Base-by-base conservation (phyloP, 495 filamentous ascomycete genomes). In the Xylaria scruposa region DNA sequence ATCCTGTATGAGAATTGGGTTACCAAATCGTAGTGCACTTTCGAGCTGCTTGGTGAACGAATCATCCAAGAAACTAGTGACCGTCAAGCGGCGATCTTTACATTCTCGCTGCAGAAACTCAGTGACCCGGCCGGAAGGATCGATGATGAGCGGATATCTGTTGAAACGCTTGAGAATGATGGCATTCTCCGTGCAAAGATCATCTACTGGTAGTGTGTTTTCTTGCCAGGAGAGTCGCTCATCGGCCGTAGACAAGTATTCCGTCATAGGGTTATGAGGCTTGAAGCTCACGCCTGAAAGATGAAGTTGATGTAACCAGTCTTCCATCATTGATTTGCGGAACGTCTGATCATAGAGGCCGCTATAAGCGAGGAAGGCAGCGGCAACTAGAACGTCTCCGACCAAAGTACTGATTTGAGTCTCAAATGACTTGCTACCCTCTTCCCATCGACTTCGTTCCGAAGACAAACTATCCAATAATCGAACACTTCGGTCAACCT, bases 281-380 rank as follows among this genome's bases (percentile, higher is more conserved):
- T 98, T 99, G 90, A 91, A 97, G 77, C 88, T 88, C 79, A 99
- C 93, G 54, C 94, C 94, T 19, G 96, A 97, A 51, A 95, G 88
- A 47, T 91, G 89, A 68, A 99, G 88, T 75, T 99, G 97, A 71
- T 94, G 90, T 19, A 96, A 85, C 96, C 96, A 99, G 77, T 98
- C 96, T 74, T 98, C 97, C 81, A 94, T 88, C 96, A 99, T 98
- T 40, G 90, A 89, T 82, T 97, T 98, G 53, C 96, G 91, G 89
- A 97, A 97, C 74, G 96, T 95, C 79, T 99, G 96, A 78, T 99
- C 96, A 75, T 97, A 99, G 67, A 97, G 92, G 82, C 96, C 96
- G 78, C 92, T 92, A 82, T 99, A 99, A n/a, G 96, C 96, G 68
- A 99, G 85, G 87, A 98, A 98, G 19, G 95, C 96, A 4, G 96